phyloP scores from a whole-genome alignment of 106 monocot genomes.

The Acorus gramineus region DNA sequence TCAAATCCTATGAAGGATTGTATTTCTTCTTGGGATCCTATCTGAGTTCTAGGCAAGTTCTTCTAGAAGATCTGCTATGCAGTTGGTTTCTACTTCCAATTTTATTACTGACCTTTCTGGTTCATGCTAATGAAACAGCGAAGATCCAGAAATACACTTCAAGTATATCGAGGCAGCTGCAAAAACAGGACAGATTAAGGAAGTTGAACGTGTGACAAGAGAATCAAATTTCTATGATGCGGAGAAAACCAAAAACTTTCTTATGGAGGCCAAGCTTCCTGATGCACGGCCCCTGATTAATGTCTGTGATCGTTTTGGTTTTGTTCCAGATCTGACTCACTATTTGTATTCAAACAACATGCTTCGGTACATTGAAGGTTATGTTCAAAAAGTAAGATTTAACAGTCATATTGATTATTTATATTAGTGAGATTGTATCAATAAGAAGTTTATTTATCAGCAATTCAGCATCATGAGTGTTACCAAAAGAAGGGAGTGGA shows the following conservation, averaged over 20 bases:
- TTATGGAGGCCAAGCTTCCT: too few relatives aligned
- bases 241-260: too few relatives aligned
- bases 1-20: too few relatives aligned
- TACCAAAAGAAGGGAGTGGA: background rate
- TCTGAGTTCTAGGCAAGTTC: background rate
- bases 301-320: too few relatives aligned
- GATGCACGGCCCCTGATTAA: too few relatives aligned
- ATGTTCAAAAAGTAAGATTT: slow-evolving; percentile 49
- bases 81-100: too few relatives aligned
- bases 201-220: slow-evolving; percentile 56
- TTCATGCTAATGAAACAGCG: slow-evolving; percentile 37
- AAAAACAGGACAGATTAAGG: slow-evolving; percentile 97
- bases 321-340: too few relatives aligned
- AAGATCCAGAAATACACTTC: slow-evolving; percentile 97
- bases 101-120: slow-evolving; percentile 3
- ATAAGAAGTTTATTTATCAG: background rate
- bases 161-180: slow-evolving; percentile 19
- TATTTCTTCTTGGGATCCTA: too few relatives aligned
- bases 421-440: background rate
- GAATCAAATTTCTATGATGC: too few relatives aligned
- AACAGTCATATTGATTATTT: background rate
- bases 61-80: background rate
- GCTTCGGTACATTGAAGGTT: too few relatives aligned
- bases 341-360: too few relatives aligned
- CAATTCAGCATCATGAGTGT: background rate